Evolutionary conservation across 768 basidiomycete genomes (phyloP).

Genomic region (Polyporus arcularius): DNA sequence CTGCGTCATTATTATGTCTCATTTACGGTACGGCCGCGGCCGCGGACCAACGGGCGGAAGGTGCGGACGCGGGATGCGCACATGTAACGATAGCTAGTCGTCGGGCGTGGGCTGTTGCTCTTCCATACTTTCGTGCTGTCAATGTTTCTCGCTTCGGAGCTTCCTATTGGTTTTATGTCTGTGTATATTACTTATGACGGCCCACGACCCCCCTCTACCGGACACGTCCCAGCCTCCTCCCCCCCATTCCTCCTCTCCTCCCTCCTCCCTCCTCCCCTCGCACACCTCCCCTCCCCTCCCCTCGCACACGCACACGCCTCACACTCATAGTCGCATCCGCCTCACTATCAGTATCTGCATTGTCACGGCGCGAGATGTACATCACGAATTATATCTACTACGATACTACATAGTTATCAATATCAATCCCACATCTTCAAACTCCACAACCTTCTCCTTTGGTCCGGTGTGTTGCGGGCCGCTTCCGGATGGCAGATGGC

Average conservation of each 20-base stretch:
- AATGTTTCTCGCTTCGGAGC: not conserved
- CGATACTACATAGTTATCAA: no score
- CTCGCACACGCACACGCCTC: not conserved
- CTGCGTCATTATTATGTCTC: not conserved
- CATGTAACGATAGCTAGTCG: not conserved
- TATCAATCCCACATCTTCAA: no score
- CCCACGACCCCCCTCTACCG: not conserved
- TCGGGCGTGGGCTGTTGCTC: no score
- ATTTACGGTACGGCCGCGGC: constrained; percentile 1
- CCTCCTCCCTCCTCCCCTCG: no score
- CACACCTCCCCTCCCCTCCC: not conserved
- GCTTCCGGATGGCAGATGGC: no score
- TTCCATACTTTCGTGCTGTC: no score
- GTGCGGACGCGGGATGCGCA: not conserved
- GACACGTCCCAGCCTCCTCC: not conserved
- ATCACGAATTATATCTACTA: no score
- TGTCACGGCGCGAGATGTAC: no score
- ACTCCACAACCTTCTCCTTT: no score
- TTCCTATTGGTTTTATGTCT: not conserved
- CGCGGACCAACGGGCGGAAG: not conserved
- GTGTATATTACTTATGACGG: constrained; percentile 3
- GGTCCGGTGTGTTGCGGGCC: no score
- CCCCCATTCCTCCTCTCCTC: not conserved
- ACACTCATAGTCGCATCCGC: no score
- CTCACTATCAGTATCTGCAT: no score